Percentiles rank a stretch among this genome's conserved stretches.
Evolutionary conservation across 1,284 basidiomycete species (phyloP).

Genomic region (Naganishia albida): DNA sequence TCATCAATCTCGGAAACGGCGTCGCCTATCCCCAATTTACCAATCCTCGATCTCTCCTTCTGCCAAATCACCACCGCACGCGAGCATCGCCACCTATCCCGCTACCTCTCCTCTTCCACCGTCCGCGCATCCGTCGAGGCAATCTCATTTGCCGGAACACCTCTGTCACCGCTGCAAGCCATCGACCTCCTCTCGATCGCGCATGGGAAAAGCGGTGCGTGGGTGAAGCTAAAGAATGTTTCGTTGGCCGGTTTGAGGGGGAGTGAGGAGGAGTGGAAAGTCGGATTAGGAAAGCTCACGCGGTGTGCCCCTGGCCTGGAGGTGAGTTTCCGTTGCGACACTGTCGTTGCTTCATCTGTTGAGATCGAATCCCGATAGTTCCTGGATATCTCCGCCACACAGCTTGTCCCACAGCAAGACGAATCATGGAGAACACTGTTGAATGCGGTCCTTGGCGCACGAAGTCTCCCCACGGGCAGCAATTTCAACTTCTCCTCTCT

Average conservation of each 20-base stretch:
- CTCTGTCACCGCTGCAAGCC: slow-evolving; percentile 7
- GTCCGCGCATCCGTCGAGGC: slow-evolving; percentile 5
- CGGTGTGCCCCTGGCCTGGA: slow-evolving; percentile 11
- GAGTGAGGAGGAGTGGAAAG: slow-evolving; percentile 7
- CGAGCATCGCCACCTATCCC: background rate
- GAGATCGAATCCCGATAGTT: background rate
- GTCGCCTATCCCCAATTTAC: background rate
- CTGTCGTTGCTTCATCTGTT: no score
- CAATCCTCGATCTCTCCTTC: slow-evolving; percentile 19
- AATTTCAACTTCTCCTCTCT: slow-evolving; percentile 1
- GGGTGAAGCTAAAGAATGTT: slow-evolving; percentile 5
- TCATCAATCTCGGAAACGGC: background rate
- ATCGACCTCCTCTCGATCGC: slow-evolving; percentile 9
- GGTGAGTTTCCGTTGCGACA: background rate
- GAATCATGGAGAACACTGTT: slow-evolving; percentile 3
- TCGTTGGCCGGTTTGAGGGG: slow-evolving; percentile 13
- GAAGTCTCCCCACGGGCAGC: background rate
- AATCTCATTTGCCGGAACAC: slow-evolving; percentile 18
- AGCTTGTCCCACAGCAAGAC: slow-evolving; percentile 5
- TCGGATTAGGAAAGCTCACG: slow-evolving; percentile 10
- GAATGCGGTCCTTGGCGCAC: background rate
- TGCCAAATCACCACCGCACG: slow-evolving; percentile 1
- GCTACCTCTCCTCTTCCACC: background rate
- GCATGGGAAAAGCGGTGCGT: background rate
- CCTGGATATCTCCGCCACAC: slow-evolving; percentile 10